Evolutionary conservation across 805 yeast genomes (phyloP).

Genomic region (Brettanomyces bruxellensis): DNA sequence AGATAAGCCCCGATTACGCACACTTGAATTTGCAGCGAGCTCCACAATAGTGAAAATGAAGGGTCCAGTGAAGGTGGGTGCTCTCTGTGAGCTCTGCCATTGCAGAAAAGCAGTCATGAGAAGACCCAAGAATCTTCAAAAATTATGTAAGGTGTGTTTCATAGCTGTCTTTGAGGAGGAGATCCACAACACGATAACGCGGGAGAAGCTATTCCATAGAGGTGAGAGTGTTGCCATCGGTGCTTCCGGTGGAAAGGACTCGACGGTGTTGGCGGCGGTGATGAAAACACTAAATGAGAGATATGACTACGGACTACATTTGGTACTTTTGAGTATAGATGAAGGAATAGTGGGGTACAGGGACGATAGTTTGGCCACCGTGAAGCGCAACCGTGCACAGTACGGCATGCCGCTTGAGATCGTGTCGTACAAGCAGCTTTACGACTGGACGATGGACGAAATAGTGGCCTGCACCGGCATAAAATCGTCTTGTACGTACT

Average conservation of each 20-base stretch:
- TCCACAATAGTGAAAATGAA: too few species aligned
- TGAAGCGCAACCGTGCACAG: slow-evolving; percentile 83
- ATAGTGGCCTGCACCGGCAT: slow-evolving; percentile 92
- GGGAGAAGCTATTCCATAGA: slow-evolving; percentile 55
- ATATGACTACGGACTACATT: slow-evolving; percentile 77
- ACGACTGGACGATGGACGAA: slow-evolving; percentile 98
- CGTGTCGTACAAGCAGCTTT: slow-evolving; percentile 76
- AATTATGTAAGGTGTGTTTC: slow-evolving; percentile 86
- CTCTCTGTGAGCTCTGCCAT: slow-evolving; percentile 77
- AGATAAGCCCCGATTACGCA: too few species aligned
- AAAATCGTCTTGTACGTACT: slow-evolving; percentile 90
- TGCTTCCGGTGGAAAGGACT: slow-evolving; percentile 98
- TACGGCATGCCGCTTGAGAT: slow-evolving; percentile 32
- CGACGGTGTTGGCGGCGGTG: slow-evolving; percentile 88
- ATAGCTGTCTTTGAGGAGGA: slow-evolving; percentile 89
- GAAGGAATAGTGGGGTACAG: slow-evolving; percentile 97
- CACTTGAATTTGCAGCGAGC: too few species aligned
- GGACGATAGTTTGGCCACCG: slow-evolving; percentile 95
- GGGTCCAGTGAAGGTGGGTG: neutral
- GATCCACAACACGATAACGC: slow-evolving; percentile 79
- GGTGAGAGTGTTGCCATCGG: slow-evolving; percentile 96
- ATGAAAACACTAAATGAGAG: slow-evolving; percentile 82
- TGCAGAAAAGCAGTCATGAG: slow-evolving; percentile 76
- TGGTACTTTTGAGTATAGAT: slow-evolving; percentile 80
- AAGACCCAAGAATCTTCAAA: slow-evolving; percentile 87